Percentiles rank a stretch among this genome's conserved stretches.
Conservation (phyloP, 331 rosid species). For the Quercus phellos region DNA sequence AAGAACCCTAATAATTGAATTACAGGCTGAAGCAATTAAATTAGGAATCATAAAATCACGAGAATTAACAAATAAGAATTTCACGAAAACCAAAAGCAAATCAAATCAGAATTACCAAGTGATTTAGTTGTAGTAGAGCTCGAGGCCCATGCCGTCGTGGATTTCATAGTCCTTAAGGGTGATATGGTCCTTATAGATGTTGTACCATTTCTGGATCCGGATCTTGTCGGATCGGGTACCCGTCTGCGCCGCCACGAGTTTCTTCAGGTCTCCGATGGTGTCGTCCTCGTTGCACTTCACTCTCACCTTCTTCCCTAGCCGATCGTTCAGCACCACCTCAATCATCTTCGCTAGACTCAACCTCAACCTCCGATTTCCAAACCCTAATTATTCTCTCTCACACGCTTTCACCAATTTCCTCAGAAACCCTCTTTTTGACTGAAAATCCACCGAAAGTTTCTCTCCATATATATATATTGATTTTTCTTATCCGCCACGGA, state of each 20-base stretch:
- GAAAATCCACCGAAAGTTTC: too few relatives aligned
- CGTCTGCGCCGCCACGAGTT: slow-evolving; percentile 64
- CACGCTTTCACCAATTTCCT: not conserved
- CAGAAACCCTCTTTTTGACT: too few relatives aligned
- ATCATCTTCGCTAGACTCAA: slow-evolving; percentile 37
- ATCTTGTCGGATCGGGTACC: slow-evolving; percentile 59
- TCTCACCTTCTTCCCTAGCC: slow-evolving; percentile 63
- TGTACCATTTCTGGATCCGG: slow-evolving; percentile 62
- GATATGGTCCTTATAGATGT: slow-evolving; percentile 55
- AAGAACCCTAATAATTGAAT: too few relatives aligned
- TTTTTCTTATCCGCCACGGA: not conserved
- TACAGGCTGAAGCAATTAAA: too few relatives aligned
- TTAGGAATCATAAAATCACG: too few relatives aligned
- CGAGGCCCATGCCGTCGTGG: slow-evolving; percentile 74
- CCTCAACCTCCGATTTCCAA: not conserved
- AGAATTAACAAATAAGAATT: too few relatives aligned
- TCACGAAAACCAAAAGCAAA: too few relatives aligned
- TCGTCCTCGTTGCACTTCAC: slow-evolving; percentile 64
- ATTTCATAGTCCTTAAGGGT: slow-evolving; percentile 61
- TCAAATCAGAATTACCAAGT: not conserved
- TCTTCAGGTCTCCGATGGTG: slow-evolving; percentile 52
- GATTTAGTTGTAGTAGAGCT: slow-evolving; percentile 52
- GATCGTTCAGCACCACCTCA: slow-evolving; percentile 57
- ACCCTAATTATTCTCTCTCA: not conserved
- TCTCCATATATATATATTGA: too few relatives aligned